phyloP scores from a whole-genome alignment of 305 asterid species.

The Withania somnifera region DNA sequence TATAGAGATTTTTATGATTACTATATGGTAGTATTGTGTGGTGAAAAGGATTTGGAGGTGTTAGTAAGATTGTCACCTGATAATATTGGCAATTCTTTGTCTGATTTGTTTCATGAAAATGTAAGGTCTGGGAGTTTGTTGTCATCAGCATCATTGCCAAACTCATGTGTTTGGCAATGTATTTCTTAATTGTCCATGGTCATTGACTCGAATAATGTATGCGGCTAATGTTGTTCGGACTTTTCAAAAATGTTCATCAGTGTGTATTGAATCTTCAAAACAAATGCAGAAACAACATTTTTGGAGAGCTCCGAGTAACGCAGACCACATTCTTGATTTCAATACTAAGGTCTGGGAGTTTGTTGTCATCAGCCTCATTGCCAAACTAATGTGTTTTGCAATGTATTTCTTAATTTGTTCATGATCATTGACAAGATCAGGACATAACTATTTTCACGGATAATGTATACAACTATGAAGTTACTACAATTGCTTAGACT shows the following conservation, averaged over 20 bases:
- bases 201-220: neutral
- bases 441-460: too few species aligned
- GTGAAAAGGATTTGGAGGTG: conserved; percentile 29
- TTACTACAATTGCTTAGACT: too few species aligned
- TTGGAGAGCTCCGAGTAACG: neutral
- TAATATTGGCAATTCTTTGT: conserved; percentile 50
- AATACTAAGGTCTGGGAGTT: neutral
- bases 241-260: neutral
- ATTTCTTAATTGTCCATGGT: conserved; percentile 7
- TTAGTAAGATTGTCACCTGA: conserved; percentile 52
- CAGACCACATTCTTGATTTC: neutral
- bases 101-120: conserved; percentile 43
- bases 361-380: too few species aligned
- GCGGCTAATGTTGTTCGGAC: neutral
- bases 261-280: neutral
- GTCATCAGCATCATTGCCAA: conserved; percentile 18
- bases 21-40: conserved; percentile 23
- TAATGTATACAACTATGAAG: too few species aligned
- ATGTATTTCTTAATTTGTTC: too few species aligned
- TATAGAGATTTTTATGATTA: conserved; percentile 43
- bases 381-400: too few species aligned
- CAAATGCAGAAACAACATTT: neutral
- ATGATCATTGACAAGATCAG: too few species aligned
- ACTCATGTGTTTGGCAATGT: conserved; percentile 23
- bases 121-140: conserved; percentile 16